These are phyloP conservation scores for Phyllosticta citribraziliensis DNA, from an alignment of 2,329 filamentous ascomycete species.

Conservation along the genomic window DNA sequence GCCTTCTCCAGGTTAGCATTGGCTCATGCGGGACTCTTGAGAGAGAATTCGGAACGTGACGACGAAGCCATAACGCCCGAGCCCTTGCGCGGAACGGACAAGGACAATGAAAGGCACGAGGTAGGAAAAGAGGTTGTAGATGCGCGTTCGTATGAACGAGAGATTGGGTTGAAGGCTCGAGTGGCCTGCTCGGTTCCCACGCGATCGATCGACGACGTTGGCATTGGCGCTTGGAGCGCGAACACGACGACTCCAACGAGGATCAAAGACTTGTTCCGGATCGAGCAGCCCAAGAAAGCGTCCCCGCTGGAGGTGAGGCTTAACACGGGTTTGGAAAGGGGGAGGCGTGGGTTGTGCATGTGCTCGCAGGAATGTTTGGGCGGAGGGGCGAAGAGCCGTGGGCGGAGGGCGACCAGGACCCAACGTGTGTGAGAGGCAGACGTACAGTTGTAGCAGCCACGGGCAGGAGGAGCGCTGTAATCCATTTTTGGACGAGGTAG, in stretches of 20 bases:
- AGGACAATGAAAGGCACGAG: not conserved
- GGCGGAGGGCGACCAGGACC: not conserved
- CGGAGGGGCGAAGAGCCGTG: not conserved
- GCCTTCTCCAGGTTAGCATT: conserved; percentile 24
- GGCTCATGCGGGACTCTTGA: conserved; percentile 11
- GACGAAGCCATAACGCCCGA: not conserved
- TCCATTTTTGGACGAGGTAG: conserved; percentile 20
- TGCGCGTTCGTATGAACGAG: not conserved
- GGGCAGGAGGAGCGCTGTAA: conserved; percentile 26
- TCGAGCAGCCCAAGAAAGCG: conserved; percentile 11
- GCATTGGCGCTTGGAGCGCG: not conserved
- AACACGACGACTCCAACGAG: conserved; percentile 5
- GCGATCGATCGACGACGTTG: not conserved
- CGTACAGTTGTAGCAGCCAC: conserved; percentile 35
- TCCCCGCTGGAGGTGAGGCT: conserved; percentile 11
- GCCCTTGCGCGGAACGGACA: not conserved
- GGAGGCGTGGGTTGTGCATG: not conserved
- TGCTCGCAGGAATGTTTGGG: not conserved
- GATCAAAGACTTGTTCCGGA: conserved; percentile 6
- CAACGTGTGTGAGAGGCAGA: conserved; percentile 11
- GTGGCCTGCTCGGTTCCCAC: conserved; percentile 2
- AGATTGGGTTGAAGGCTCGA: conserved; percentile 6
- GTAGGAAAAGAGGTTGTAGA: not conserved
- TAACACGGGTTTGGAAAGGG: conserved; percentile 10
- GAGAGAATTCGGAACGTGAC: not conserved